A percentile compares a stretch with the other conserved stretches of the same genome.
Conservation (phyloP, 2,329 filamentous ascomycete genomes). For the Ophiostoma sp. region DNA sequence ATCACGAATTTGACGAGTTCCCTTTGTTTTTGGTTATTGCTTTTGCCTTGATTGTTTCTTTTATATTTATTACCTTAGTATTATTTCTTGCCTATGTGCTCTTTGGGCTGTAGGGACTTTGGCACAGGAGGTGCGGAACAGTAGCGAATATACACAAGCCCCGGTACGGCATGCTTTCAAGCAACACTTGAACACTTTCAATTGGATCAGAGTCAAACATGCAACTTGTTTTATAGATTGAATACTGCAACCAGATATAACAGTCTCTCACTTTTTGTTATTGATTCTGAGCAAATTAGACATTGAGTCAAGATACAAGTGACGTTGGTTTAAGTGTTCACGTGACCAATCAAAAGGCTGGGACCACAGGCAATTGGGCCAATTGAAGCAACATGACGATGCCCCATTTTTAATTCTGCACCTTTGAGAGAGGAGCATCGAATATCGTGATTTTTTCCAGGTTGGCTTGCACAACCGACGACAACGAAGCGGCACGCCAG, state of each 20-base stretch:
- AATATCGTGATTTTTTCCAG: conserved; percentile 17
- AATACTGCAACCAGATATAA: no score
- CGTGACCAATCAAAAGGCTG: background rate
- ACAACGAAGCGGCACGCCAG: background rate
- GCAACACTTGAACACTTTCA: no score
- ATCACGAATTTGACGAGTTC: background rate
- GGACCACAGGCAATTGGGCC: background rate
- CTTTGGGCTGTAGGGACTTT: background rate
- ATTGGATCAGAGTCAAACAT: background rate
- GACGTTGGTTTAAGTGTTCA: background rate
- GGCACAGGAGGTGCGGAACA: background rate
- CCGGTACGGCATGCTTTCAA: background rate
- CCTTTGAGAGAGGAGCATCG: conserved; percentile 15
- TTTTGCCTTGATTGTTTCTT: background rate
- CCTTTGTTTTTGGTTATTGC: conserved; percentile 1
- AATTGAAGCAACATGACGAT: background rate
- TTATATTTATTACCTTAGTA: background rate
- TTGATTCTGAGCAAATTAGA: background rate
- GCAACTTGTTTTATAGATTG: background rate
- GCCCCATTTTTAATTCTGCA: conserved; percentile 21
- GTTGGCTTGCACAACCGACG: background rate
- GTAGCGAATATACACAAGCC: background rate
- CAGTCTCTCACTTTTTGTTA: background rate
- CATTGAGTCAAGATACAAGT: background rate
- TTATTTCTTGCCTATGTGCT: conserved; percentile 6